Evolutionary conservation across 1,284 basidiomycete species (phyloP).

Genomic region (Ustilago lituana): DNA sequence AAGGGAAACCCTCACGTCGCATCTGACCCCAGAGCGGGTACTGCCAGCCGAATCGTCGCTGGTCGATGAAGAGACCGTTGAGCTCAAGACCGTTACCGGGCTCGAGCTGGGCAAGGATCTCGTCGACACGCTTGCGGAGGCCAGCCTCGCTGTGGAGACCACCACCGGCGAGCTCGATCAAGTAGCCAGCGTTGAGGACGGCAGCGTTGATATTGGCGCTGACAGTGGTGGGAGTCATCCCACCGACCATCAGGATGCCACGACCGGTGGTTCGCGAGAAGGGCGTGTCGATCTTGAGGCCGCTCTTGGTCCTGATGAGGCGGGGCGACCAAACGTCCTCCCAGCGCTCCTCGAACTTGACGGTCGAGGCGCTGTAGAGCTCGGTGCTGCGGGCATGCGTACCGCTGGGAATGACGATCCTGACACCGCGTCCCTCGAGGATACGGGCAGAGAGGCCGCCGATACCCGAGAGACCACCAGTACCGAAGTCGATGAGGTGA

Average conservation of each 20-base stretch:
- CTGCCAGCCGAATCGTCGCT: conserved; percentile 92
- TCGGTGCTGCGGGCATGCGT: conserved; percentile 56
- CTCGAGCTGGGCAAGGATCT: conserved; percentile 52
- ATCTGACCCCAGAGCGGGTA: conserved; percentile 97
- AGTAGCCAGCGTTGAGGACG: conserved; percentile 90
- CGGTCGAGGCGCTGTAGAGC: conserved; percentile 74
- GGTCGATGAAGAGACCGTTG: conserved; percentile 98
- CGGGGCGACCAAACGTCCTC: conserved; percentile 83
- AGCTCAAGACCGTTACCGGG: conserved; percentile 77
- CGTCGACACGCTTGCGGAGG: conserved; percentile 81
- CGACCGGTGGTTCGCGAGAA: conserved; percentile 95
- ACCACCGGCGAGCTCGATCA: conserved; percentile 95
- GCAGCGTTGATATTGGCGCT: conserved; percentile 70
- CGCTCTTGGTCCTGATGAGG: conserved; percentile 78
- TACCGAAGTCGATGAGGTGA: conserved; percentile 92
- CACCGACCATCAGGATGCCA: conserved; percentile 97
- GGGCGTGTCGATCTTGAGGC: conserved; percentile 79
- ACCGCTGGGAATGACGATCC: conserved; percentile 70
- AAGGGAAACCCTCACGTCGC: conserved; percentile 90
- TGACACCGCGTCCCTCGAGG: conserved; percentile 89
- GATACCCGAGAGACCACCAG: conserved; percentile 91
- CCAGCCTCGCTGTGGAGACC: conserved; percentile 92
- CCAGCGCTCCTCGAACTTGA: conserved; percentile 89
- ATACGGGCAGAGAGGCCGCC: conserved; percentile 89
- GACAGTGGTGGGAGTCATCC: conserved; percentile 74